Evolutionary conservation across 2,329 filamentous ascomycete genomes (phyloP).

Genomic region (Trichophyton rubrum): DNA sequence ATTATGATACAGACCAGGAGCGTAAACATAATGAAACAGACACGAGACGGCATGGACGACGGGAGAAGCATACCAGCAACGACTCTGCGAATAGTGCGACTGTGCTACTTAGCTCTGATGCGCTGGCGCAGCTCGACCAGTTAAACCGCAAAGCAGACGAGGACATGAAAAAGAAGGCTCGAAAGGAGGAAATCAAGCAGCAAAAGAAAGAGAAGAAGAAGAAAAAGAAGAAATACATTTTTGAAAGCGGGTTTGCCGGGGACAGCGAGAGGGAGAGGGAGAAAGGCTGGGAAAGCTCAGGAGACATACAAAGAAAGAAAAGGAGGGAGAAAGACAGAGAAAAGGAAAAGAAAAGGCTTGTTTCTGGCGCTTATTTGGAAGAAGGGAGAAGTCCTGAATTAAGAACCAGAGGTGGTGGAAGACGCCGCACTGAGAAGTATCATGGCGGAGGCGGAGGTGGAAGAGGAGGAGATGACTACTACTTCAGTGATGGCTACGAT

Average conservation of each 20-base stretch:
- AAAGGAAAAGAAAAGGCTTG: slow-evolving; percentile 45
- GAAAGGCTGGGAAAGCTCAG: slow-evolving; percentile 15
- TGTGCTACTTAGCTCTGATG: slow-evolving; percentile 39
- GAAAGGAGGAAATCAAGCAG: slow-evolving; percentile 18
- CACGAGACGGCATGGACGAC: slow-evolving; percentile 14
- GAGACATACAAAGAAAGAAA: slow-evolving; percentile 14
- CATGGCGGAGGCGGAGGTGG: slow-evolving; percentile 31
- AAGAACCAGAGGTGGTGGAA: slow-evolving; percentile 39
- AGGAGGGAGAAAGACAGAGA: slow-evolving; percentile 17
- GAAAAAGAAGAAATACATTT: slow-evolving; percentile 16
- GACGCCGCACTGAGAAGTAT: slow-evolving; percentile 34
- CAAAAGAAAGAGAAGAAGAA: slow-evolving; percentile 25
- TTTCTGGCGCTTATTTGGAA: slow-evolving; percentile 57
- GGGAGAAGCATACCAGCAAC: slow-evolving; percentile 28
- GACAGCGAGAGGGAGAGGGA: slow-evolving; percentile 15
- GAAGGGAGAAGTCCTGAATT: slow-evolving; percentile 46
- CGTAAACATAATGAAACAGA: slow-evolving; percentile 6
- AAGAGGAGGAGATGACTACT: slow-evolving; percentile 20
- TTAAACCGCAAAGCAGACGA: slow-evolving; percentile 45
- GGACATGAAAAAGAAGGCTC: slow-evolving; percentile 32
- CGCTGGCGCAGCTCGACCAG: slow-evolving; percentile 54
- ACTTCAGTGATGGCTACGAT: slow-evolving; percentile 19
- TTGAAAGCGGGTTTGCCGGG: slow-evolving; percentile 3
- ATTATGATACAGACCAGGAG: slow-evolving; percentile 8
- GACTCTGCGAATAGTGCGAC: slow-evolving; percentile 34